Percentiles rank a stretch among this genome's conserved stretches.
These are phyloP conservation scores for Nyssa sinensis DNA, from an alignment of 148 eudicot species.

Conservation along the genomic window DNA sequence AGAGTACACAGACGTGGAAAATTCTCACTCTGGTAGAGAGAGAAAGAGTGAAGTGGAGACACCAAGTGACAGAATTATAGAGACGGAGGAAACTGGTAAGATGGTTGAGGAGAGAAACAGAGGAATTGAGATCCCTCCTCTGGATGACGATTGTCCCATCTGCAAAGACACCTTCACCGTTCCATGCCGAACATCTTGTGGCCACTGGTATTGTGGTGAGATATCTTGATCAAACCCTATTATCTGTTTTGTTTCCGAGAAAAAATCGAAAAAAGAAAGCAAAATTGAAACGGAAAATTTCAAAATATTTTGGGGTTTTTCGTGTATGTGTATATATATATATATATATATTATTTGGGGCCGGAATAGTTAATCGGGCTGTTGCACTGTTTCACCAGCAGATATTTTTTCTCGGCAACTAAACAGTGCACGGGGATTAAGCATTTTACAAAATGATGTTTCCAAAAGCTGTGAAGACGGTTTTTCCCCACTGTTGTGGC, in stretches of 20 bases:
- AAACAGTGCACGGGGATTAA: neutral
- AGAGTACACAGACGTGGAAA: no score
- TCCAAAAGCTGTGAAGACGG: neutral
- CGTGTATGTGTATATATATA: no score
- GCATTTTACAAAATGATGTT: neutral
- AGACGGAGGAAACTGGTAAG: neutral
- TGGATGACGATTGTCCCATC: constrained; percentile 42
- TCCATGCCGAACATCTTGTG: constrained; percentile 37
- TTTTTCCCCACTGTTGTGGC: neutral
- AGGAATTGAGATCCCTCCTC: constrained; percentile 15
- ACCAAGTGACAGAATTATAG: neutral
- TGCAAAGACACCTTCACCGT: constrained; percentile 28
- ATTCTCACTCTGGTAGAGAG: neutral
- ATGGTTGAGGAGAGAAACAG: neutral
- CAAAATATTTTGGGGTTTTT: neutral
- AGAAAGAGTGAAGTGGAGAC: neutral
- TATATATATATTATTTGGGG: no score
- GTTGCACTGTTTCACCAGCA: neutral
- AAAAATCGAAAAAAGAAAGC: neutral
- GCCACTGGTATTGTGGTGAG: constrained; percentile 50
- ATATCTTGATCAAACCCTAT: neutral
- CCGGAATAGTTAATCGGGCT: no score
- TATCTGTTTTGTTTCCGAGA: neutral
- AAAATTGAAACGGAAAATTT: neutral
- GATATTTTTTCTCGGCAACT: neutral